Conservation (phyloP, 441 rosid species). For the Gossypium davidsonii region DNA sequence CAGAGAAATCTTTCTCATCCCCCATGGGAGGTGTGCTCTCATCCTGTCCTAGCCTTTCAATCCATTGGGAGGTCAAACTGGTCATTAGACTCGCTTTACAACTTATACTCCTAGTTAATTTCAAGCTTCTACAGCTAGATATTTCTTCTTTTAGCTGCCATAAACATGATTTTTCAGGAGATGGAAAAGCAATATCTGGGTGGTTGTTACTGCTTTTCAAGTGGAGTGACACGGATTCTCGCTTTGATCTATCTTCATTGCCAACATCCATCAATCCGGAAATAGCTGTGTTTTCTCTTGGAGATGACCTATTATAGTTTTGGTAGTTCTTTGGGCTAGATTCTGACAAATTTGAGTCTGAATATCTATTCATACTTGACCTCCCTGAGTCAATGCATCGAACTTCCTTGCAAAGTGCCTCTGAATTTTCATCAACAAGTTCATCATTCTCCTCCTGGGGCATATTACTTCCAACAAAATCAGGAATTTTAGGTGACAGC, state of each 20-base stretch:
- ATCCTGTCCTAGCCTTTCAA: slow-evolving; percentile 30
- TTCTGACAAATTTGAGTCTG: slow-evolving; percentile 25
- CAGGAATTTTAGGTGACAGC: slow-evolving; percentile 29
- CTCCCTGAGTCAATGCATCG: slow-evolving; percentile 49
- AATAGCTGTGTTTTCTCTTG: slow-evolving; percentile 26
- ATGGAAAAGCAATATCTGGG: slow-evolving; percentile 29
- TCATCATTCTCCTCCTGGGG: slow-evolving; percentile 34
- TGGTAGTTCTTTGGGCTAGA: slow-evolving; percentile 22
- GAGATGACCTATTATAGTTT: slow-evolving; percentile 29
- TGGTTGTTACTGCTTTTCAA: slow-evolving; percentile 20
- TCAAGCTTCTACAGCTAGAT: slow-evolving; percentile 31
- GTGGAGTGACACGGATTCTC: slow-evolving; percentile 26
- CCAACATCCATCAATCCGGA: slow-evolving; percentile 31
- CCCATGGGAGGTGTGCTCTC: slow-evolving; percentile 32
- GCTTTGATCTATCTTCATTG: slow-evolving; percentile 31
- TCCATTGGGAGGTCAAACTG: slow-evolving; percentile 24
- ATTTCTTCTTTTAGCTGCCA: slow-evolving; percentile 38
- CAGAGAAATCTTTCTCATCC: slow-evolving; percentile 34
- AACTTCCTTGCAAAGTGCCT: slow-evolving; percentile 50
- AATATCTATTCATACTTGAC: slow-evolving; percentile 22
- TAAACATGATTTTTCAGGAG: slow-evolving; percentile 38
- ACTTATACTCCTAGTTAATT: slow-evolving; percentile 58
- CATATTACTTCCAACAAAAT: slow-evolving; percentile 23
- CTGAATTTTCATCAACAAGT: slow-evolving; percentile 39
- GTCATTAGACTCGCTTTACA: slow-evolving; percentile 44